A percentile compares a stretch with the other conserved stretches of the same genome.
These are phyloP conservation scores for Pseudisothecium myosuroides DNA, from an alignment of 225 moss, liverwort and hornwort species.

Conservation along the genomic window DNA sequence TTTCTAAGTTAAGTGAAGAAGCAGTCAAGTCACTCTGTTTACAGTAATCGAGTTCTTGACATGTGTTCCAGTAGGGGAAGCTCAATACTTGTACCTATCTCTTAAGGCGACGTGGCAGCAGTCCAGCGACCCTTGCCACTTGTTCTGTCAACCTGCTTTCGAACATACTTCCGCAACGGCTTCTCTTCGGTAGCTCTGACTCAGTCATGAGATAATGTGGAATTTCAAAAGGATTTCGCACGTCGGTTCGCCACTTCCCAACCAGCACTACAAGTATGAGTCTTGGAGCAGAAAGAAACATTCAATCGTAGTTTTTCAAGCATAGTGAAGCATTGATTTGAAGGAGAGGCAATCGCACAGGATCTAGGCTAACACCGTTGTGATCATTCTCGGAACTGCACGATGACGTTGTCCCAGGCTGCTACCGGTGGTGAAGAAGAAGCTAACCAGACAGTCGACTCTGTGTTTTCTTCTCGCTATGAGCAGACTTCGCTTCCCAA, in stretches of 20 bases:
- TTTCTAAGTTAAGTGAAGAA: not conserved
- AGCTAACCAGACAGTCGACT: not conserved
- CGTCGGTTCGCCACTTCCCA: not conserved
- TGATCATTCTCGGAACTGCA: not conserved
- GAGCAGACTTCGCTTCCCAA: slow-evolving; percentile 17
- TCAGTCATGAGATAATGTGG: not conserved
- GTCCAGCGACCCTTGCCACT: not conserved
- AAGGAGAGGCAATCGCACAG: not conserved
- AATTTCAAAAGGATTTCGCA: not conserved
- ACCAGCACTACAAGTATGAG: not conserved
- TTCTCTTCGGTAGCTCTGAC: not conserved
- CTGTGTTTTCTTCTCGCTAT: slow-evolving; percentile 33
- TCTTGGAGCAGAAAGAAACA: not conserved
- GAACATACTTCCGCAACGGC: not conserved
- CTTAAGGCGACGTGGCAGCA: not conserved
- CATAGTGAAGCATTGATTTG: not conserved
- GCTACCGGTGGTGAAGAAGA: not conserved
- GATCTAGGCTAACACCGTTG: not conserved
- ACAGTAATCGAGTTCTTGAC: not conserved
- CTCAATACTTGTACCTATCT: not conserved
- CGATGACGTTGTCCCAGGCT: slow-evolving; percentile 17
- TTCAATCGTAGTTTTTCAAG: not conserved
- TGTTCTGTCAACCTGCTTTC: not conserved
- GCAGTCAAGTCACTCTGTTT: not conserved
- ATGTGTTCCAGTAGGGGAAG: not conserved